Evolutionary conservation across 2,329 filamentous ascomycete species (phyloP), one percentile per base, ranked within the genome.

Genomic region (Colletotrichum theobromicola): DNA sequence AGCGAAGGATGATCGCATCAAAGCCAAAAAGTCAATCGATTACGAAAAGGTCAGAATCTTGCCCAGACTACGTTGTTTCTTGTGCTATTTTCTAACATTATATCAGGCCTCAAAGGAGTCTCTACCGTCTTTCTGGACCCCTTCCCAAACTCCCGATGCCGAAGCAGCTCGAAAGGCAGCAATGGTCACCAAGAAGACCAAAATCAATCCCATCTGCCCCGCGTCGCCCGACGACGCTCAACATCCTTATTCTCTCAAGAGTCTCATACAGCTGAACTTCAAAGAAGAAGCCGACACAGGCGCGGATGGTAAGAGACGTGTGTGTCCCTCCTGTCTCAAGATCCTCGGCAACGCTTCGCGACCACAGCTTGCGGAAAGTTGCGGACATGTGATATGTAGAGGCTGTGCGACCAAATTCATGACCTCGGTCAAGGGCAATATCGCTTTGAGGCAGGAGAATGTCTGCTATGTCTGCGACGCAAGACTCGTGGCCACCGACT

Each of bases 121-220:
- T 18, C 85, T 98, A 0, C 94, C 95, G 0, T 97, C 95, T 1
- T 98, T 98, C 85, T 98, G 96, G 97, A 93, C 96, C 2, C 96
- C 95, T 0, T 94, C 94, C 0, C 90, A 96, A 72, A 97, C 94
- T 1, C 95, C 95, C 15, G 83, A 84, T 53, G 82, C 83, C 37
- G 80, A 83, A 61, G 79, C 83, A 67, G 81, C 75, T 35, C 70
- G 75, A 30, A 53, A 65, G 57, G 70, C 70, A 18, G 37, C 67
- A 24, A 50, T 34, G 15, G 37, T 63, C n/a, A 46, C 84, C n/a
- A 93, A 91, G 81, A 89, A 91, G 67, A 81, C 85, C 65, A 97
- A 97, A 80, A 85, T 90, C 30, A 87, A 88, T 7, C 95, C 95
- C 0, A 87, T 93, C 4, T 98, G 96, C 79, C 96, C 96, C 0